A percentile compares a stretch with the other conserved stretches of the same genome.
phyloP scores from a whole-genome alignment of 768 basidiomycete species.

The Boletus sp. region DNA sequence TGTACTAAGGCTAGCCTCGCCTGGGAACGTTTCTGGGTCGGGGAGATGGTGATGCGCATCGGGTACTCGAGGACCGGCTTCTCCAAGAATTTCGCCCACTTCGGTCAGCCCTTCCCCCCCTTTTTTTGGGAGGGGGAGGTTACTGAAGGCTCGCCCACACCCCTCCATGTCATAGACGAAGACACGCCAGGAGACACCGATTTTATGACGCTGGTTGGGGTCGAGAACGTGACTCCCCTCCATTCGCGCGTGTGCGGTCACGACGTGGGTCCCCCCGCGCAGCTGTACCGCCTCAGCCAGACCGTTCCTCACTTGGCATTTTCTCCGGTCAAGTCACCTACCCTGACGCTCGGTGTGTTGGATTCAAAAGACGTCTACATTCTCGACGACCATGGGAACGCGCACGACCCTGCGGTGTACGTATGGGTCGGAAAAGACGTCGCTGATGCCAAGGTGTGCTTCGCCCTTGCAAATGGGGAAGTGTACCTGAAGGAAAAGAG shows the following conservation, averaged over 20 bases:
- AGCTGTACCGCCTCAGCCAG: slow-evolving; percentile 46
- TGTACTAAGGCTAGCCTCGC: slow-evolving; percentile 54
- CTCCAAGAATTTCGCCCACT: slow-evolving; percentile 44
- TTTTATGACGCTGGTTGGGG: slow-evolving; percentile 50
- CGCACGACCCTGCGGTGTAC: slow-evolving; percentile 44
- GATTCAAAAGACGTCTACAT: slow-evolving; percentile 51
- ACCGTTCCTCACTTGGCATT: slow-evolving; percentile 39
- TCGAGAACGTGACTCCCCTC: slow-evolving; percentile 16
- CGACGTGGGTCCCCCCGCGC: slow-evolving; percentile 13
- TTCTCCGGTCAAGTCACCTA: slow-evolving; percentile 26
- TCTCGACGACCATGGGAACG: slow-evolving; percentile 39
- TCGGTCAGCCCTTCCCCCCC: slow-evolving; percentile 34
- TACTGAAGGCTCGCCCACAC: not conserved
- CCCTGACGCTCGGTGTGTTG: slow-evolving; percentile 33
- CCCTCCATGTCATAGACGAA: slow-evolving; percentile 40
- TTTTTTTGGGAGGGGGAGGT: not conserved
- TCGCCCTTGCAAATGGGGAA: slow-evolving; percentile 55
- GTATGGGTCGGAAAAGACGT: slow-evolving; percentile 56
- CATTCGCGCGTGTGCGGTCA: slow-evolving; percentile 8
- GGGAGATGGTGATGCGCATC: slow-evolving; percentile 52
- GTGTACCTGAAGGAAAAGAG: slow-evolving; percentile 43
- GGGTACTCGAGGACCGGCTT: slow-evolving; percentile 38
- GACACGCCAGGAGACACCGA: slow-evolving; percentile 42
- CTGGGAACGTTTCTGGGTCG: slow-evolving; percentile 56
- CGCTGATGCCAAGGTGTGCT: slow-evolving; percentile 43